A percentile compares a stretch with the other conserved stretches of the same genome.
Conservation (phyloP, 108 stramenopile species). For the Pseudonitzschia pungens region DNA sequence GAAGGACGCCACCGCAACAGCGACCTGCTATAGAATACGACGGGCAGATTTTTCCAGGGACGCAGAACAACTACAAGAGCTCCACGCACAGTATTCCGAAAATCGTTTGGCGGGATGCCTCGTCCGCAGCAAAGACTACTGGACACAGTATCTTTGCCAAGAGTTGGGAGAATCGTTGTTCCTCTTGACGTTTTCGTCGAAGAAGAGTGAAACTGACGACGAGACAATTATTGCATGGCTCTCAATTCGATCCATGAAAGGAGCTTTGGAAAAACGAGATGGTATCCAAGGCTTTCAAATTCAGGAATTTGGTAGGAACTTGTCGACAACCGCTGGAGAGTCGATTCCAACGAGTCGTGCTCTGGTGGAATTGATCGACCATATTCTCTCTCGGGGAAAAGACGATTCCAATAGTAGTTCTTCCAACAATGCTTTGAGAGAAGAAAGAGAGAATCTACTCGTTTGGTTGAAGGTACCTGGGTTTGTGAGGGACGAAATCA, state of each 20-base stretch:
- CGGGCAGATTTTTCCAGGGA: constrained; percentile 64
- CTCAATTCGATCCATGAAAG: constrained; percentile 29
- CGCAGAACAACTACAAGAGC: constrained; percentile 33
- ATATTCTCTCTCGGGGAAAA: constrained; percentile 12
- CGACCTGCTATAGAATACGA: constrained; percentile 22
- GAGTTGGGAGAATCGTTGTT: constrained; percentile 57
- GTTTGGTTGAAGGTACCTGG: neutral
- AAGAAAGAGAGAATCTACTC: neutral
- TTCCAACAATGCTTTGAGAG: too few relatives aligned
- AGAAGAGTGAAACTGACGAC: neutral
- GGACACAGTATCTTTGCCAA: constrained; percentile 61
- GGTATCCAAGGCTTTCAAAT: constrained; percentile 44
- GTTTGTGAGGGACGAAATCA: constrained; percentile 1
- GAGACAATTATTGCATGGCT: constrained; percentile 57
- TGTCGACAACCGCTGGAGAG: neutral
- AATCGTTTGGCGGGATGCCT: constrained; percentile 59
- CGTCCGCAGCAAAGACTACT: constrained; percentile 55
- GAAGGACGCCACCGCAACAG: neutral
- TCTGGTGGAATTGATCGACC: constrained; percentile 8
- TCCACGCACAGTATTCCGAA: constrained; percentile 67
- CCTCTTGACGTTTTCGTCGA: constrained; percentile 25
- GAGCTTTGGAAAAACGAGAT: neutral
- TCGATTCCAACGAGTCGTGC: neutral
- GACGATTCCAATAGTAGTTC: neutral
- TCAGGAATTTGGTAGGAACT: constrained; percentile 65